phyloP scores from a whole-genome alignment of 805 yeast species.

The Helenozyma rhizophorensis region DNA sequence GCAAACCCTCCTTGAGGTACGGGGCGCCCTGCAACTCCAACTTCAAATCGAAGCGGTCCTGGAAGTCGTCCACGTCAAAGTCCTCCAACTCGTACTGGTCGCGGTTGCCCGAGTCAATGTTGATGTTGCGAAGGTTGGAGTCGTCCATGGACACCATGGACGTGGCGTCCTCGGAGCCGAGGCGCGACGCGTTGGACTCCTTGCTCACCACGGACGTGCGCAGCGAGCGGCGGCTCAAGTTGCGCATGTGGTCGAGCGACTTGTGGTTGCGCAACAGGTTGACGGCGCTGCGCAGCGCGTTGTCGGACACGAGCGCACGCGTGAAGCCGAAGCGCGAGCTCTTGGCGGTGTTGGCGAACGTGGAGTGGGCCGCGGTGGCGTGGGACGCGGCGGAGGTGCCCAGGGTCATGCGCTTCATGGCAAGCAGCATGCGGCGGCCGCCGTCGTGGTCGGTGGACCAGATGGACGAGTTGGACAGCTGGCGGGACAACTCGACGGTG shows the following conservation, averaged over 20 bases:
- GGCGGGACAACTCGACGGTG: constrained; percentile 17
- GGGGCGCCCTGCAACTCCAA: constrained; percentile 71
- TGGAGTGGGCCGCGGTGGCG: constrained; percentile 15
- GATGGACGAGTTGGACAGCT: constrained; percentile 28
- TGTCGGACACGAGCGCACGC: constrained; percentile 35
- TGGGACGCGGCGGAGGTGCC: constrained; percentile 27
- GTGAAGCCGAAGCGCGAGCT: constrained; percentile 35
- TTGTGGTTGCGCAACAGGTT: constrained; percentile 19
- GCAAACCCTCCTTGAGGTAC: constrained; percentile 70
- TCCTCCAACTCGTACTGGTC: constrained; percentile 27
- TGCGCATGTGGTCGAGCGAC: constrained; percentile 25
- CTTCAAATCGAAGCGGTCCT: constrained; percentile 51
- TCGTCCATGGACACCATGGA: constrained; percentile 37
- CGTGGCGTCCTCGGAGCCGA: constrained; percentile 24
- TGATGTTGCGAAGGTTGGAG: constrained; percentile 13
- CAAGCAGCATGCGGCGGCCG: constrained; percentile 22
- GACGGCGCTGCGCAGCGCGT: constrained; percentile 15
- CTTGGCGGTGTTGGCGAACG: constrained; percentile 6
- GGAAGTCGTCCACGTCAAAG: constrained; percentile 37
- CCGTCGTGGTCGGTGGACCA: constrained; percentile 34
- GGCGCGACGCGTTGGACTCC: constrained; percentile 21
- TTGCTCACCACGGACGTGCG: constrained; percentile 30
- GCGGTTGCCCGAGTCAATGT: constrained; percentile 9
- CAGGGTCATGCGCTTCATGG: constrained; percentile 27
- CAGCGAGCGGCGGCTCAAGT: constrained; percentile 29